Conservation (phyloP, 1,284 basidiomycete species). For the Leucoagaricus sp. region DNA sequence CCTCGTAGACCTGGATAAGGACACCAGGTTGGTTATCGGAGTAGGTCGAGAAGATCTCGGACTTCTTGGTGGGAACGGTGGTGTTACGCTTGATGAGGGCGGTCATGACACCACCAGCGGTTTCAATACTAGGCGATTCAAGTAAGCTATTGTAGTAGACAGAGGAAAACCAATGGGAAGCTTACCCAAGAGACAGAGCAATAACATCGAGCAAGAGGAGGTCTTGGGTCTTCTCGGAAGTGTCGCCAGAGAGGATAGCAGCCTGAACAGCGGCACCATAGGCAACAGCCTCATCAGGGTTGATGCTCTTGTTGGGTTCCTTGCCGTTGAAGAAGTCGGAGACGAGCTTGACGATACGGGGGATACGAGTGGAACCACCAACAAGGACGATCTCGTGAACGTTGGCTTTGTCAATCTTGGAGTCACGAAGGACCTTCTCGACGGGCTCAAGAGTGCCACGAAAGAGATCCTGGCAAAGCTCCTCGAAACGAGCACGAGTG, state of each 20-base stretch:
- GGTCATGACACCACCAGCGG: slow-evolving; percentile 98
- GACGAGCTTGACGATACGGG: slow-evolving; percentile 96
- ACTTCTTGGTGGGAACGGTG: slow-evolving; percentile 98
- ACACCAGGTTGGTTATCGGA: slow-evolving; percentile 99
- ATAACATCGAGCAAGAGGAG: slow-evolving; percentile 96
- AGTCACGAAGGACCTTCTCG: slow-evolving; percentile 97
- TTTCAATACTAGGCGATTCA: slow-evolving; percentile 76
- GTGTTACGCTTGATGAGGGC: slow-evolving; percentile 98
- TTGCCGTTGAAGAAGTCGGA: slow-evolving; percentile 99
- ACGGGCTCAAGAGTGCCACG: slow-evolving; percentile 96
- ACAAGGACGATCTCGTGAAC: slow-evolving; percentile 98
- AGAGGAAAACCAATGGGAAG: background rate
- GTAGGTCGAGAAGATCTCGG: slow-evolving; percentile 98
- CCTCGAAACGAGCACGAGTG: slow-evolving; percentile 99
- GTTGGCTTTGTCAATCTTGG: slow-evolving; percentile 95
- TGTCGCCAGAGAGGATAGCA: slow-evolving; percentile 97
- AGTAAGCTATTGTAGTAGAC: background rate
- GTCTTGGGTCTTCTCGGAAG: slow-evolving; percentile 97
- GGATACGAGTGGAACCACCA: slow-evolving; percentile 98
- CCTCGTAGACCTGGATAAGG: slow-evolving; percentile 98
- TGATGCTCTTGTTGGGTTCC: slow-evolving; percentile 96
- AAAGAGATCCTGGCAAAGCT: slow-evolving; percentile 97
- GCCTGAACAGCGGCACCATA: slow-evolving; percentile 99
- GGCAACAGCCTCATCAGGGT: slow-evolving; percentile 99
- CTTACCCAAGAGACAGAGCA: slow-evolving; percentile 83